Evolutionary conservation across 2,329 filamentous ascomycete species (phyloP), one percentile per base, ranked within the genome.

Genomic region (Colletotrichum phormii): DNA sequence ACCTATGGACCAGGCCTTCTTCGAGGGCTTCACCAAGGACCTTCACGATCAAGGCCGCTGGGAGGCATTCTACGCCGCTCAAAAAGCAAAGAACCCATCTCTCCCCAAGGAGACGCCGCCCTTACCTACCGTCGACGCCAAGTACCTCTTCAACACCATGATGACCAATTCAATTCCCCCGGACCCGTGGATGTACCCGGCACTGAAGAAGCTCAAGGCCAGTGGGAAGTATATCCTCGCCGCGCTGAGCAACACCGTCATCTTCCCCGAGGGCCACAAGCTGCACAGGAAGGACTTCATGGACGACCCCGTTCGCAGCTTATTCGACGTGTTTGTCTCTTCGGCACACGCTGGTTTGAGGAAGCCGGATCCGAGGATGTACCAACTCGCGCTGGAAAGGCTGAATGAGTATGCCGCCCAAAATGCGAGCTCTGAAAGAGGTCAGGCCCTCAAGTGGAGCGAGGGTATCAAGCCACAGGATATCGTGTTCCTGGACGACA

Each of bases 101-200:
- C 82, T 84, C 13, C 82, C 82, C 26, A 78, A 73, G 22, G 76
- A 83, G 18, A 77, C 87, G 0, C 93, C 94, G 1, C 87, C 91
- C 0, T 80, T 95, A 0, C 96, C 96, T 0, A 81, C 86, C 2
- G 88, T 98, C 58, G 92, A 98, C 78, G 93, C 90, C 15, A 91
- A 95, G 79, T 90, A 85, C 82, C 86, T 99, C 33, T 98, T 98
- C 85, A 93, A 94, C 89, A 89, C 93, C 78, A 98, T 98, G 95
- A 98, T 98, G 95, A 83, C 86, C 5, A 83, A 88, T 13, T 92
- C 93, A 12, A 87, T 90, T 6, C 82, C 84, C 1, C 91, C 93
- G 0, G 96, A 99, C 80, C 95, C 94, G 4, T 94, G 93, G 86
- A 97, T 98, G 92, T 94, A 90, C 75, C 95, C 95, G 0, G 95